Evolutionary conservation across 2,329 filamentous ascomycete genomes (phyloP).

Genomic region (Cercospora zeae-maydis): DNA sequence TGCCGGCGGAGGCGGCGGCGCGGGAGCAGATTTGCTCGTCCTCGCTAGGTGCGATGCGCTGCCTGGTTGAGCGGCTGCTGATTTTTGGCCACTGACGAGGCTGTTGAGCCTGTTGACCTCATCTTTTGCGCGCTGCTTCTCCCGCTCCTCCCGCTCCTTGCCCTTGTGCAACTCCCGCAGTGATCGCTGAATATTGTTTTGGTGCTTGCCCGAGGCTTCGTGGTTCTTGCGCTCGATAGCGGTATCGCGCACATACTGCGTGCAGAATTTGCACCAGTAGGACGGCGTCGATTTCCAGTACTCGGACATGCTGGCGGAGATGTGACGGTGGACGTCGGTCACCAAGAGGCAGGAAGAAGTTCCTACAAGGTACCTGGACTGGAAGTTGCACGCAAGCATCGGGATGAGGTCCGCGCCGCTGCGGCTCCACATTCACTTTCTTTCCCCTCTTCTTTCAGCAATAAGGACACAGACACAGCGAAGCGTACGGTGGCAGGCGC

Average conservation of each 20-base stretch:
- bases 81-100: conserved; percentile 54
- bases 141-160: conserved; percentile 74
- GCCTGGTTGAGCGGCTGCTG: conserved; percentile 35
- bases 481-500: not conserved
- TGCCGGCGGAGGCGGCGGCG: conserved; percentile 37
- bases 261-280: conserved; percentile 98
- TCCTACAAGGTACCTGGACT: not conserved
- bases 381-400: not conserved
- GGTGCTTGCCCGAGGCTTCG: conserved; percentile 37
- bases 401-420: not conserved
- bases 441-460: not conserved
- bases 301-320: conserved; percentile 69
- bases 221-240: conserved; percentile 69
- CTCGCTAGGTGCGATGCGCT: conserved; percentile 19
- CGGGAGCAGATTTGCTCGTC: conserved; percentile 18
- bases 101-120: conserved; percentile 86
- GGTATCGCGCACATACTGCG: conserved; percentile 84
- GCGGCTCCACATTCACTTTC: not conserved
- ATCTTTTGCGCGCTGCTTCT: conserved; percentile 72
- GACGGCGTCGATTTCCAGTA: conserved; percentile 98
- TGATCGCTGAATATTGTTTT: conserved; percentile 77
- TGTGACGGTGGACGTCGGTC: not conserved
- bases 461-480: no score
- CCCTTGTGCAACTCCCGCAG: conserved; percentile 82
- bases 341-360: not conserved